Evolutionary conservation across 345 rosid genomes (phyloP).

Genomic region (Physaria fendleri): DNA sequence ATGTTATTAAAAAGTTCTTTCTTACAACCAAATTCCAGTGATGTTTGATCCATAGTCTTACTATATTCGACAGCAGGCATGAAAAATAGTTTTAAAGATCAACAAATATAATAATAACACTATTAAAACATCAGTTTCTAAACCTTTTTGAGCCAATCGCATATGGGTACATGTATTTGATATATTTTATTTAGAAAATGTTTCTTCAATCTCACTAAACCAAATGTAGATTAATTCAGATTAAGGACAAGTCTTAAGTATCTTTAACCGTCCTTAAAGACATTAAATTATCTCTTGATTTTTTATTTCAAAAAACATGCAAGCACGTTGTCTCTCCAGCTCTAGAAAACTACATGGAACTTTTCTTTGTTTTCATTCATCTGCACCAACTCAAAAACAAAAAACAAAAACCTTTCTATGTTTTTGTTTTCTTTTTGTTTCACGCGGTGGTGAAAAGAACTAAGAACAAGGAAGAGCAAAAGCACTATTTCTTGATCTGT

Average conservation of each 20-base stretch:
- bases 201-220: neutral
- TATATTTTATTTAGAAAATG: neutral
- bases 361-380: slow-evolving; percentile 24
- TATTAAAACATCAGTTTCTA: neutral
- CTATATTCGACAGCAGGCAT: neutral
- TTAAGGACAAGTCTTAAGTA: neutral
- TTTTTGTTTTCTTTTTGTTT: neutral
- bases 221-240: neutral
- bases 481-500: neutral
- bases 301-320: neutral
- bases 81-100: neutral
- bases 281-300: neutral
- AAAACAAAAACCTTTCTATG: neutral
- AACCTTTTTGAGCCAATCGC: neutral
- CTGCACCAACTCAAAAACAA: slow-evolving; percentile 3
- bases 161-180: neutral
- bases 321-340: slow-evolving; percentile 27
- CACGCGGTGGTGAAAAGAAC: slow-evolving; percentile 21
- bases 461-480: slow-evolving; percentile 6
- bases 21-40: neutral
- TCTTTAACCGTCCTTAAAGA: slow-evolving; percentile 20
- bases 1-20: neutral
- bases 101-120: neutral
- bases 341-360: slow-evolving; percentile 22
- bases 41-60: neutral